Percentiles rank a stretch among this genome's conserved stretches.
Conservation (phyloP, 2,329 filamentous ascomycete species). For the Ilyonectria sp. region DNA sequence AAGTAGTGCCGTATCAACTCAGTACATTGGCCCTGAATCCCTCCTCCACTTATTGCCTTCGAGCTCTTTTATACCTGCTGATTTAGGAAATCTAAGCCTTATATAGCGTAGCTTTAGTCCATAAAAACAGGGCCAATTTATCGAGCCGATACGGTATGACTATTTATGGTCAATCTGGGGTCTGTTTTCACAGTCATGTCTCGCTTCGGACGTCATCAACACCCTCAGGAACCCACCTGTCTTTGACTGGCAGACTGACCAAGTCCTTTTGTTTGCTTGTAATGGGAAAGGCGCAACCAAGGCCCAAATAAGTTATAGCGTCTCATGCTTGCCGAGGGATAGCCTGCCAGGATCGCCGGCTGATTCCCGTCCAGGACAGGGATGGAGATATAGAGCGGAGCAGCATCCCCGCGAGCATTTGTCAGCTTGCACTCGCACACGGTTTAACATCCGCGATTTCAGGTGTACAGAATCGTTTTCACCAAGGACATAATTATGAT, state of each 20-base stretch:
- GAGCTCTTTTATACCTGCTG: too few relatives aligned
- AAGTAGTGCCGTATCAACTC: too few relatives aligned
- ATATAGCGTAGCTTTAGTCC: too few relatives aligned
- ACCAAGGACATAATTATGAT: too few relatives aligned
- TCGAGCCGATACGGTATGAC: too few relatives aligned
- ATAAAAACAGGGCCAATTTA: too few relatives aligned
- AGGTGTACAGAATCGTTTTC: background rate
- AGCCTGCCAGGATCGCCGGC: background rate
- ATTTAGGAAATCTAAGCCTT: too few relatives aligned
- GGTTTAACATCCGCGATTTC: background rate
- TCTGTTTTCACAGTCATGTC: too few relatives aligned
- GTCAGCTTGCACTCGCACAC: background rate
- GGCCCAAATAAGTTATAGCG: background rate
- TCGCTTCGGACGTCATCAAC: background rate
- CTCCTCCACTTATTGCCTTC: too few relatives aligned
- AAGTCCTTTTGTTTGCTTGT: background rate
- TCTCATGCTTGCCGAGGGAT: background rate
- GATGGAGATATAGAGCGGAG: background rate
- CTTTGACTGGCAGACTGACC: background rate
- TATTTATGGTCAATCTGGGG: too few relatives aligned
- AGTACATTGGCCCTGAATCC: too few relatives aligned
- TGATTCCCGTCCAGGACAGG: background rate
- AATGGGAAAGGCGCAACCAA: background rate
- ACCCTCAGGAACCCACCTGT: background rate
- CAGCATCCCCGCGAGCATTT: background rate